Conservation (phyloP, 805 yeast genomes). For the Metschnikowia henanensis region DNA sequence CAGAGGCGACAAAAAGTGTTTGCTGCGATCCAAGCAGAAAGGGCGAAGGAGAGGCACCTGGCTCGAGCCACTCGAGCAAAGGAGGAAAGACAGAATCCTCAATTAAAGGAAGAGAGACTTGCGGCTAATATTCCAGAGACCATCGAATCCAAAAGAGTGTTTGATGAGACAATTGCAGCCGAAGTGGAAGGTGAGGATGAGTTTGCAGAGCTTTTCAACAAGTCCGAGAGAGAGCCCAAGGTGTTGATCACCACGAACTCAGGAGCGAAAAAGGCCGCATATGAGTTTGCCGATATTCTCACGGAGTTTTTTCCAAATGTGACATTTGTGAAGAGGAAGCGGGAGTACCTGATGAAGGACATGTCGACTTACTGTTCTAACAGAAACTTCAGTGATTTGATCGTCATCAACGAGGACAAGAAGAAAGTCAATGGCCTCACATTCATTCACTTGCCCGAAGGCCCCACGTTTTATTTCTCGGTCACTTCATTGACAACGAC, state of each 20-base stretch:
- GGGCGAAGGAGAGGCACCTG: constrained; percentile 75
- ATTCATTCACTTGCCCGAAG: constrained; percentile 90
- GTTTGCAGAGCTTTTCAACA: constrained; percentile 40
- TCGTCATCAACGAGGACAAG: constrained; percentile 92
- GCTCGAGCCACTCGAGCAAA: constrained; percentile 81
- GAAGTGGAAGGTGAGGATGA: constrained; percentile 65
- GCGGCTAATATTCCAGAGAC: constrained; percentile 78
- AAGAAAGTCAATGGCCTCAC: constrained; percentile 90
- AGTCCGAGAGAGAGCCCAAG: constrained; percentile 63
- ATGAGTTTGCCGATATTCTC: constrained; percentile 84
- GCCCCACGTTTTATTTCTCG: constrained; percentile 93
- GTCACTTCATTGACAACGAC: constrained; percentile 75
- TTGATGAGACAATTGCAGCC: constrained; percentile 74
- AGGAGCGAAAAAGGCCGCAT: constrained; percentile 81
- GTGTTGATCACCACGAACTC: constrained; percentile 88
- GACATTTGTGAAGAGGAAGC: constrained; percentile 83
- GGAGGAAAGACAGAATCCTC: constrained; percentile 83
- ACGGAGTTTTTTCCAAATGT: constrained; percentile 84
- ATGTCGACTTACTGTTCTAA: constrained; percentile 82
- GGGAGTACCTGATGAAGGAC: constrained; percentile 80
- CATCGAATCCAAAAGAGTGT: constrained; percentile 79
- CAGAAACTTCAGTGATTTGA: constrained; percentile 82
- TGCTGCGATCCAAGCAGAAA: constrained; percentile 70
- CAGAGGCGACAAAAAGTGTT: constrained; percentile 76
- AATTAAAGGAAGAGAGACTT: constrained; percentile 75